phyloP scores from a whole-genome alignment of 2,329 filamentous ascomycete genomes.

The Bretziella fagacearum region DNA sequence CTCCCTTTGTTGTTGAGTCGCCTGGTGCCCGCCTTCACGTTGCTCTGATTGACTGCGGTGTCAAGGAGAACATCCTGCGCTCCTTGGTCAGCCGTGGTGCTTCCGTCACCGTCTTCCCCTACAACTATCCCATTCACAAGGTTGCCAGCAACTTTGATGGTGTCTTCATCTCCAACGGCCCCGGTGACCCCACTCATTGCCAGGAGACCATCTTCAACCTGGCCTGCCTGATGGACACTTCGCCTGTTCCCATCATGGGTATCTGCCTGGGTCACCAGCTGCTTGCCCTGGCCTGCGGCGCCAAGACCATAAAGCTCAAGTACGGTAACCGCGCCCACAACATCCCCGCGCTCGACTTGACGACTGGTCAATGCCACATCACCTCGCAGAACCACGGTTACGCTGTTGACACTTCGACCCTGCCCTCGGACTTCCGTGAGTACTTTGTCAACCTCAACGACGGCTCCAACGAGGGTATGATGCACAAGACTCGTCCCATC shows the following conservation, averaged over 20 bases:
- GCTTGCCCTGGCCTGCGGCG: constrained; percentile 74
- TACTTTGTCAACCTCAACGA: constrained; percentile 99
- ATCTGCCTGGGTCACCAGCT: constrained; percentile 97
- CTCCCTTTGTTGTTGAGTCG: constrained; percentile 86
- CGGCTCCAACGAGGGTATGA: constrained; percentile 91
- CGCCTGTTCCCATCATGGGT: constrained; percentile 84
- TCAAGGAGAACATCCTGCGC: constrained; percentile 98
- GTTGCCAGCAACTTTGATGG: constrained; percentile 95
- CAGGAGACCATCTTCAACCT: constrained; percentile 89
- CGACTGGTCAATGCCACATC: constrained; percentile 94
- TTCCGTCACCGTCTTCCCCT: constrained; percentile 87
- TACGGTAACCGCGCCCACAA: constrained; percentile 99
- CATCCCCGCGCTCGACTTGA: constrained; percentile 87
- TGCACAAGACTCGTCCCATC: constrained; percentile 89
- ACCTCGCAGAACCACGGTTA: constrained; percentile 98
- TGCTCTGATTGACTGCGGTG: constrained; percentile 91
- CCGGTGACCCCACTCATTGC: constrained; percentile 94
- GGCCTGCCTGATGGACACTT: constrained; percentile 74
- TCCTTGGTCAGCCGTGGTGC: constrained; percentile 83
- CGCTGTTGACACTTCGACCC: constrained; percentile 70
- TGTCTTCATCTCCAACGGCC: constrained; percentile 97
- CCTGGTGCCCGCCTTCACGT: constrained; percentile 73
- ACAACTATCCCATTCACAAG: constrained; percentile 96
- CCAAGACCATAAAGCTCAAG: constrained; percentile 90
- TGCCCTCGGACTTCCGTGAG: constrained; percentile 81